phyloP scores from a whole-genome alignment of 2,329 filamentous ascomycete genomes.

The Botrytis porri region DNA sequence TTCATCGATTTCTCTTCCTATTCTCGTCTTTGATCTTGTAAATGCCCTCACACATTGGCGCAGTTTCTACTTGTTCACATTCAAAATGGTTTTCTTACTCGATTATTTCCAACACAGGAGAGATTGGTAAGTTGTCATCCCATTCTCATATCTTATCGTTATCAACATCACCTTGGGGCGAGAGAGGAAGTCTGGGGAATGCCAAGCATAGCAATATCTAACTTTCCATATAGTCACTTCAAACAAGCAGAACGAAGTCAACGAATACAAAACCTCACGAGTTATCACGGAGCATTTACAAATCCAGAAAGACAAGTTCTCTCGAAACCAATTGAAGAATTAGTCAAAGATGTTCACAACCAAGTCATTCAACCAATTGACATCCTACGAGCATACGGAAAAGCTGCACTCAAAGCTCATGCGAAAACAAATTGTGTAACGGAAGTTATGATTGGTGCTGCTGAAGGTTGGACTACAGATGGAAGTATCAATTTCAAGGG shows the following conservation, averaged over 20 bases:
- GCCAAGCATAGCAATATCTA: slow-evolving; percentile 28
- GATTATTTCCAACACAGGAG: slow-evolving; percentile 38
- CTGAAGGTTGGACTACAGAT: slow-evolving; percentile 66
- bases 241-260: slow-evolving; percentile 75
- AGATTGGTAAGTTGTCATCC: slow-evolving; percentile 34
- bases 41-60: background rate
- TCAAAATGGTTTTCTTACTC: slow-evolving; percentile 37
- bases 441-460: slow-evolving; percentile 76
- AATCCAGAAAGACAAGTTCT: slow-evolving; percentile 64
- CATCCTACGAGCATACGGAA: slow-evolving; percentile 82
- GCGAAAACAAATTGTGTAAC: slow-evolving; percentile 86
- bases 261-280: slow-evolving; percentile 64
- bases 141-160: slow-evolving; percentile 10
- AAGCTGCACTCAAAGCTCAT: slow-evolving; percentile 80
- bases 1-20: slow-evolving; percentile 1
- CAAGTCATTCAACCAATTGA: slow-evolving; percentile 62
- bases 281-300: slow-evolving; percentile 66
- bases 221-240: slow-evolving; percentile 54
- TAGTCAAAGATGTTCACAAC: slow-evolving; percentile 77
- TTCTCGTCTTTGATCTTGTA: slow-evolving; percentile 4
- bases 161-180: background rate
- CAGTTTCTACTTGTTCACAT: background rate
- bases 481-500: slow-evolving; percentile 69
- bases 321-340: slow-evolving; percentile 68
- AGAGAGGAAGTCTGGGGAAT: background rate